A percentile compares a stretch with the other conserved stretches of the same genome.
Conservation (phyloP, 2,329 filamentous ascomycete species). For the Monosporascus sp. region DNA sequence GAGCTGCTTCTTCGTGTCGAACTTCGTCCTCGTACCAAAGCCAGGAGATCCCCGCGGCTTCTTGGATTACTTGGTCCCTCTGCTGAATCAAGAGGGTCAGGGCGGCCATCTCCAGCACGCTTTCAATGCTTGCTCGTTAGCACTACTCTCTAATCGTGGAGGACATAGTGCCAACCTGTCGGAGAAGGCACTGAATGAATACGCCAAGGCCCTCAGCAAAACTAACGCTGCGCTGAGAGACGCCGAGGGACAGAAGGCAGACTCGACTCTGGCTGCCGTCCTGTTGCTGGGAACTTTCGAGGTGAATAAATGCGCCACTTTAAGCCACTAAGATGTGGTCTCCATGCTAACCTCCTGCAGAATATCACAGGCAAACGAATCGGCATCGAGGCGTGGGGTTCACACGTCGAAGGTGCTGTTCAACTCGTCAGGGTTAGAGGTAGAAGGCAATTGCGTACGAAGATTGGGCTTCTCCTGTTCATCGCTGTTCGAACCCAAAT, state of each 20-base stretch:
- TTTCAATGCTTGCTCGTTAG: conserved; percentile 55
- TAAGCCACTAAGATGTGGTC: conserved; percentile 4
- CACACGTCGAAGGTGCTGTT: conserved; percentile 60
- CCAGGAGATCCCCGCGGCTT: conserved; percentile 49
- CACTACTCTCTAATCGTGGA: conserved; percentile 50
- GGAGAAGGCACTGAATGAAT: conserved; percentile 43
- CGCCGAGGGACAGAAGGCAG: conserved; percentile 43
- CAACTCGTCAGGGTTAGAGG: conserved; percentile 54
- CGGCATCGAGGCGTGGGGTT: conserved; percentile 55
- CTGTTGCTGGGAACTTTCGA: conserved; percentile 57
- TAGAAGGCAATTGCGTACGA: conserved; percentile 48
- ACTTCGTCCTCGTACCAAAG: conserved; percentile 52
- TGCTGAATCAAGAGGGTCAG: conserved; percentile 41
- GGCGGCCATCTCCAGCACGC: conserved; percentile 48
- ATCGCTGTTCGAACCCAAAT: conserved; percentile 57
- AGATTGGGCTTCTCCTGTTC: conserved; percentile 50
- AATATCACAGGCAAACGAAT: conserved; percentile 51
- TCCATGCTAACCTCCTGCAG: conserved; percentile 10
- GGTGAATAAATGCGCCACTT: conserved; percentile 19
- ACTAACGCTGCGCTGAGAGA: conserved; percentile 50
- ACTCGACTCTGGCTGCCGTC: conserved; percentile 55
- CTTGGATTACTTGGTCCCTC: conserved; percentile 53
- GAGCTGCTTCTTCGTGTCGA: conserved; percentile 54
- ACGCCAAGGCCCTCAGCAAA: conserved; percentile 48
- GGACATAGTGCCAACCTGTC: conserved; percentile 28